Percentiles rank a stretch among this genome's conserved stretches.
Conservation (phyloP, 768 basidiomycete species). For the Pulveroboletus sp. region DNA sequence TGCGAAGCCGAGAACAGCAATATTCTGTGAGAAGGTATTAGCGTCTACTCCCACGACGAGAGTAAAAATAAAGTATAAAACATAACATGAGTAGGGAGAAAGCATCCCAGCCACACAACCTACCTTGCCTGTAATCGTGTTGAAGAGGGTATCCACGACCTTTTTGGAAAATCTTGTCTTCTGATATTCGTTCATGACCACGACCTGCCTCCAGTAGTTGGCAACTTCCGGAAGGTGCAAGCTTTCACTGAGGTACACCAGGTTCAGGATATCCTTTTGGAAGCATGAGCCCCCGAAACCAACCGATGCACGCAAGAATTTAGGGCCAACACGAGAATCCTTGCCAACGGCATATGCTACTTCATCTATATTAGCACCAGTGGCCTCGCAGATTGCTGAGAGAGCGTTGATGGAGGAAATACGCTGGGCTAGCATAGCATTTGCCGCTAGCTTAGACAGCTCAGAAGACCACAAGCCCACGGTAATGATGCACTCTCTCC, state of each 20-base stretch:
- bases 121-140: slow-evolving; percentile 94
- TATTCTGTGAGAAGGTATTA: slow-evolving; percentile 48
- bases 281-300: slow-evolving; percentile 99
- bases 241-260: slow-evolving; percentile 95
- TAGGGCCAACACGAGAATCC: slow-evolving; percentile 89
- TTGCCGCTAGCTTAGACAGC: slow-evolving; percentile 96
- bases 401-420: slow-evolving; percentile 98
- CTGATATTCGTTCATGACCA: slow-evolving; percentile 98
- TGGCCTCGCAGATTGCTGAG: slow-evolving; percentile 97
- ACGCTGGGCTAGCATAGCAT: slow-evolving; percentile 98
- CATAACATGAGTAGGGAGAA: not conserved
- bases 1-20: slow-evolving; percentile 96
- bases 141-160: slow-evolving; percentile 97
- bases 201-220: slow-evolving; percentile 95
- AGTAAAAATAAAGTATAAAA: not conserved
- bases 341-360: slow-evolving; percentile 92
- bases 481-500: slow-evolving; percentile 75
- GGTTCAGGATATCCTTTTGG: slow-evolving; percentile 99
- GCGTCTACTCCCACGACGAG: slow-evolving; percentile 4
- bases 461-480: slow-evolving; percentile 99
- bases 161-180: slow-evolving; percentile 93
- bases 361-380: slow-evolving; percentile 98
- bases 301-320: slow-evolving; percentile 92
- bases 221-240: slow-evolving; percentile 95
- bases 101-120: slow-evolving; percentile 8